Percentiles rank a stretch among this genome's conserved stretches.
Conservation (phyloP, 305 asterid genomes). For the Solanum chacoense region DNA sequence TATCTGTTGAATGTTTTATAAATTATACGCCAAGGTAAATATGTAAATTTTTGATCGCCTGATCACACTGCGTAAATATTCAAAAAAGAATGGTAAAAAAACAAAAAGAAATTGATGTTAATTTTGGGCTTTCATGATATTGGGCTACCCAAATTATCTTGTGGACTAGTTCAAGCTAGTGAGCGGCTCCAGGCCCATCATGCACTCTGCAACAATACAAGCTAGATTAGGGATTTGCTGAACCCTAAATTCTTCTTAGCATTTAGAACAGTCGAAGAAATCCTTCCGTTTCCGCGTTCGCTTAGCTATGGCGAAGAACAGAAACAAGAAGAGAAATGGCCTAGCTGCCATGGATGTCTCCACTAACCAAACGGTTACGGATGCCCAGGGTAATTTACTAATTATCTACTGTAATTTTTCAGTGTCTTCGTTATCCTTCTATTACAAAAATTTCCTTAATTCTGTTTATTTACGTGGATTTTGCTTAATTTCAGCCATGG, state of each 20-base stretch:
- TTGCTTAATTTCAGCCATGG: conserved; percentile 37
- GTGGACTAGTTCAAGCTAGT: not conserved
- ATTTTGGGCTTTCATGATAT: not conserved
- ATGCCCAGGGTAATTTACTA: conserved; percentile 27
- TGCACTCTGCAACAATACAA: not conserved
- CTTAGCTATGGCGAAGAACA: conserved; percentile 46
- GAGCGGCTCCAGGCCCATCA: not conserved
- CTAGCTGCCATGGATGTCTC: conserved; percentile 24
- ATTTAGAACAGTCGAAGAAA: not conserved
- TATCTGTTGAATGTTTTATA: not conserved
- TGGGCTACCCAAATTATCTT: not conserved
- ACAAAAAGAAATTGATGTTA: not conserved
- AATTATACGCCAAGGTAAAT: no score
- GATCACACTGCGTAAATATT: not conserved
- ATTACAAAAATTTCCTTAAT: not conserved
- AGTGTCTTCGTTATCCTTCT: not conserved
- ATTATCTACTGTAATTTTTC: not conserved
- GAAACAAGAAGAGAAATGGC: conserved; percentile 35
- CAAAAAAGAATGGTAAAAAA: not conserved
- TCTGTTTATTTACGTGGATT: not conserved
- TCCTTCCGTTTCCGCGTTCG: not conserved
- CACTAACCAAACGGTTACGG: not conserved
- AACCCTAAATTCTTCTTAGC: not conserved
- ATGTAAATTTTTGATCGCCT: not conserved
- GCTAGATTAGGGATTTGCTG: not conserved